Percentiles rank a stretch among this genome's conserved stretches.
Conservation (phyloP, 192 early-diverging fungal species). For the Helicostylum pulchrum region DNA sequence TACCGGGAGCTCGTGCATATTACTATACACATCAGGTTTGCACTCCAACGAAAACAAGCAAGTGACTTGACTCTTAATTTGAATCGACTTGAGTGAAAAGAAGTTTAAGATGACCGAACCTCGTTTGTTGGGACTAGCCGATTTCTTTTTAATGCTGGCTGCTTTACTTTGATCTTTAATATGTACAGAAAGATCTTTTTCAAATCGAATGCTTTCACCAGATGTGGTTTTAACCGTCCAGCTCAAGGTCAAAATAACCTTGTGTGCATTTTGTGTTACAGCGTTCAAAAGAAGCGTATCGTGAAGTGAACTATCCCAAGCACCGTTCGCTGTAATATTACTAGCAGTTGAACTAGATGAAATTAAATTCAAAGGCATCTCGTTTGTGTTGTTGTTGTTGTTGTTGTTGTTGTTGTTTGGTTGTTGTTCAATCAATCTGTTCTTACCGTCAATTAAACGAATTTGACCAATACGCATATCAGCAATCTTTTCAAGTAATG, state of each 20-base stretch:
- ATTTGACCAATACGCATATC: conserved; percentile 44
- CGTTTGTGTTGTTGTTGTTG: not conserved
- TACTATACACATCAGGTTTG: not conserved
- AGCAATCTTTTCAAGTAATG: conserved; percentile 45
- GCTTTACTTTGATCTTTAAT: conserved; percentile 43
- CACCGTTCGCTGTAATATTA: conserved; percentile 42
- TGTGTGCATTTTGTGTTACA: conserved; percentile 53
- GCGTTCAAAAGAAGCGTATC: conserved; percentile 63
- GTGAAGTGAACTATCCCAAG: conserved; percentile 78
- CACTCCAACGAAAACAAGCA: not conserved
- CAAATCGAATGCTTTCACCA: conserved; percentile 45
- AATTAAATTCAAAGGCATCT: conserved; percentile 44
- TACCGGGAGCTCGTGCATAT: not conserved
- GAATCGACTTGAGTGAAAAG: conserved; percentile 3
- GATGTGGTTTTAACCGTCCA: conserved; percentile 59
- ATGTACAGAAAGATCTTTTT: conserved; percentile 56
- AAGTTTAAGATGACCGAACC: conserved; percentile 11
- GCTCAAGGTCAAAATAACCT: conserved; percentile 53
- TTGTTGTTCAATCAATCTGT: conserved; percentile 45
- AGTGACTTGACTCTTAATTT: conserved; percentile 13
- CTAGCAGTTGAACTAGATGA: conserved; percentile 41
- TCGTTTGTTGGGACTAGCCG: not conserved
- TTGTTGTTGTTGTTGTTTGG: too few relatives aligned
- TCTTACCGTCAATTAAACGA: conserved; percentile 55
- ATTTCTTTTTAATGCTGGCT: conserved; percentile 9